Evolutionary conservation across 805 yeast genomes (phyloP).

Genomic region (Millerozyma acaciae): DNA sequence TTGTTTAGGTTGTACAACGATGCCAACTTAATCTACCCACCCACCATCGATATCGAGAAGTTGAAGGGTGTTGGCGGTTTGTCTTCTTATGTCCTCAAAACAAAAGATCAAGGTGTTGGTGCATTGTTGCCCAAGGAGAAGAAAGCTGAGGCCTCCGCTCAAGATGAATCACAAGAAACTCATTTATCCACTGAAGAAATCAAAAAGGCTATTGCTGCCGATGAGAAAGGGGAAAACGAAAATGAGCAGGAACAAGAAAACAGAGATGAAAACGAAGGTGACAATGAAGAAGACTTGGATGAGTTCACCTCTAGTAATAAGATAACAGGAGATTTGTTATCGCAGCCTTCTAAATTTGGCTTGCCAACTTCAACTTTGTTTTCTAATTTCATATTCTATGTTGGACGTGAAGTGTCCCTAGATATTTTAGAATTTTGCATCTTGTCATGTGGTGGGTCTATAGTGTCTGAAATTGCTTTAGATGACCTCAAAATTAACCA

Average conservation of each 20-base stretch:
- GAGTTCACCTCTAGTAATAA: slow-evolving; percentile 63
- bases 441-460: slow-evolving; percentile 79
- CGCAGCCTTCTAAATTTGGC: slow-evolving; percentile 56
- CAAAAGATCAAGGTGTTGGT: slow-evolving; percentile 30
- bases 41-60: slow-evolving; percentile 67
- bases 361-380: slow-evolving; percentile 66
- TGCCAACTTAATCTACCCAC: slow-evolving; percentile 85
- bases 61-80: slow-evolving; percentile 88
- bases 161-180: slow-evolving; percentile 25
- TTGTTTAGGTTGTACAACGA: slow-evolving; percentile 83
- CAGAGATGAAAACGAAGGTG: slow-evolving; percentile 16
- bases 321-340: slow-evolving; percentile 63
- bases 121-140: slow-evolving; percentile 35
- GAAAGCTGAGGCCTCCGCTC: slow-evolving; percentile 13
- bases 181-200: slow-evolving; percentile 40
- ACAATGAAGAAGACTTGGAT: slow-evolving; percentile 48
- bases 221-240: slow-evolving; percentile 12
- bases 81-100: slow-evolving; percentile 73
- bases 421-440: slow-evolving; percentile 87
- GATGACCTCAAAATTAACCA: slow-evolving; percentile 64
- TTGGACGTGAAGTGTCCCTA: slow-evolving; percentile 94
- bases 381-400: slow-evolving; percentile 70
- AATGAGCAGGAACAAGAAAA: slow-evolving; percentile 14
- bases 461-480: slow-evolving; percentile 81
- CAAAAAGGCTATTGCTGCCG: slow-evolving; percentile 52